Conservation (phyloP, 2,329 filamentous ascomycete genomes). For the Clarireedia homoeocarpa region DNA sequence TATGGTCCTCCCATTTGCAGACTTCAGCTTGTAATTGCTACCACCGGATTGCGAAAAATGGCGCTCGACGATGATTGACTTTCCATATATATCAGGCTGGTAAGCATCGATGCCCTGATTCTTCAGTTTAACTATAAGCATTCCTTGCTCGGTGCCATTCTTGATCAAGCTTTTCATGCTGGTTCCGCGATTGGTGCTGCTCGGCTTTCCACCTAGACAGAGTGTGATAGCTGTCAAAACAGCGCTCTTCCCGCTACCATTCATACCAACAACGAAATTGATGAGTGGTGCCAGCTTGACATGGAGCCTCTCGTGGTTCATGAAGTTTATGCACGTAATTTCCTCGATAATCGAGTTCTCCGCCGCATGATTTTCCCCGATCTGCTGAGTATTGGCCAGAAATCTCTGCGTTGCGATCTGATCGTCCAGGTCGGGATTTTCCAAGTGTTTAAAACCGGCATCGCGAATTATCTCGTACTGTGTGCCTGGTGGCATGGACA, state of each 20-base stretch:
- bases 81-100: constrained; percentile 72
- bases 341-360: constrained; percentile 84
- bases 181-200: constrained; percentile 83
- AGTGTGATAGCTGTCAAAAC: constrained; percentile 88
- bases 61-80: constrained; percentile 83
- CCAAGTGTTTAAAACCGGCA: constrained; percentile 48
- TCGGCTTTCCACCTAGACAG: constrained; percentile 91
- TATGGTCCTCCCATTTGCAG: constrained; percentile 57
- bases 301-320: constrained; percentile 81
- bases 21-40: constrained; percentile 84
- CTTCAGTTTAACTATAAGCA: constrained; percentile 78
- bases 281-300: constrained; percentile 87
- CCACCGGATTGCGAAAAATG: constrained; percentile 61
- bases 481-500: constrained; percentile 35
- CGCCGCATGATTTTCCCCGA: constrained; percentile 64
- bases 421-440: constrained; percentile 51
- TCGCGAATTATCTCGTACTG: constrained; percentile 58
- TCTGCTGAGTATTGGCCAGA: constrained; percentile 35
- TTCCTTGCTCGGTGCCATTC: constrained; percentile 69
- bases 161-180: constrained; percentile 89
- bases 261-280: constrained; percentile 97
- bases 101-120: constrained; percentile 83
- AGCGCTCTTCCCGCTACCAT: constrained; percentile 95
- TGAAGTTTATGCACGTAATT: constrained; percentile 86
- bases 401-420: constrained; percentile 54